A percentile compares a stretch with the other conserved stretches of the same genome.
Conservation (phyloP, 2,329 filamentous ascomycete genomes). For the Cladophialophora bantiana region DNA sequence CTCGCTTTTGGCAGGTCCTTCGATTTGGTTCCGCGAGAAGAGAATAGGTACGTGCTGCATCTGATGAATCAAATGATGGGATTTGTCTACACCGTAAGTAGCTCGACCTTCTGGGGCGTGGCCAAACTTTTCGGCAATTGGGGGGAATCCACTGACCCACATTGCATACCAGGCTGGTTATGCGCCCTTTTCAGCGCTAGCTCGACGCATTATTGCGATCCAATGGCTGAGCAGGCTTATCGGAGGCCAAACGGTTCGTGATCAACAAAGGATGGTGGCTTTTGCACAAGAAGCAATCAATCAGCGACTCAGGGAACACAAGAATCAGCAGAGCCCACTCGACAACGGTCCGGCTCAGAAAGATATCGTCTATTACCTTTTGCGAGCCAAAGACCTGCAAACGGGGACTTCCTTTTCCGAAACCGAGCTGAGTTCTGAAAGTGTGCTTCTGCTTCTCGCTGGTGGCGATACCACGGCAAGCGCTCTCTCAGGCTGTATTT, state of each 20-base stretch:
- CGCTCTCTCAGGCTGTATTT: neutral
- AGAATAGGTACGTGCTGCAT: neutral
- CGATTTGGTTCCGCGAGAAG: neutral
- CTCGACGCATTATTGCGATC: neutral
- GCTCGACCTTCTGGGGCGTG: too few species aligned
- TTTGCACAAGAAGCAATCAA: neutral
- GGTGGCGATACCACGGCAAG: constrained; percentile 48
- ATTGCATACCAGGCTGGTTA: neutral
- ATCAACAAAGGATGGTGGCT: neutral
- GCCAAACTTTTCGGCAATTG: too few species aligned
- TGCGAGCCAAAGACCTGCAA: constrained; percentile 43
- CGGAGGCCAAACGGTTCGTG: neutral
- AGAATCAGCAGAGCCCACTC: neutral
- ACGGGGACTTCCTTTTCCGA: constrained; percentile 39
- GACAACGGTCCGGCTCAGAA: constrained; percentile 39
- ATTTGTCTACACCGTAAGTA: neutral
- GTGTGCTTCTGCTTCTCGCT: constrained; percentile 49
- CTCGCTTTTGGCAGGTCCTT: neutral
- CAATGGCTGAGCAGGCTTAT: neutral
- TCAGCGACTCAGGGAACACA: neutral
- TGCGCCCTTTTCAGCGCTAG: neutral
- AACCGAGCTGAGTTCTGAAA: constrained; percentile 47
- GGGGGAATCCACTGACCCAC: too few species aligned
- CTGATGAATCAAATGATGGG: neutral
- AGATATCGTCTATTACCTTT: constrained; percentile 53